Evolutionary conservation across 2,329 filamentous ascomycete species (phyloP), one percentile per base, ranked within the genome.

Genomic region (Diaporthe ampelina): DNA sequence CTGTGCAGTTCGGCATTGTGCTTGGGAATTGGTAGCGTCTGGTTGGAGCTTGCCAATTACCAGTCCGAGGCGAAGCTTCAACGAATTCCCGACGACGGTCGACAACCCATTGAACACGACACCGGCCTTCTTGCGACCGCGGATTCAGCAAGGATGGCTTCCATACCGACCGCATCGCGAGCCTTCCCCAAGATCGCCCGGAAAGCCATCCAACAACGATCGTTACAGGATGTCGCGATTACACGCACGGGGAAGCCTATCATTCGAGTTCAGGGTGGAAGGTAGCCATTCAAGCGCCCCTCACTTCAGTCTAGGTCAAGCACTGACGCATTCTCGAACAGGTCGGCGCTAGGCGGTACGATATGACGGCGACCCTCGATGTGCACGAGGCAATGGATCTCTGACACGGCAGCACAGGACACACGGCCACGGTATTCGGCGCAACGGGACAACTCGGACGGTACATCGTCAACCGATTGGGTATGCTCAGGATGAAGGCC

Each of bases 341-440:
- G 95, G 81, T 95, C 94, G 78, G 94, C 94, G 78, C 90, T 97
- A 78, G 95, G 95, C 92, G 95, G 94, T 97, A 91, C 80, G 81
- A 67, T 68, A 10, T 7, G 19, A 54, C 70, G 37, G 52, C 57
- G 19, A 32, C 26, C 5, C 69, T 29, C 48, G 24, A 52, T 43
- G 37, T 48, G 45, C 45, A 45, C 32, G 56, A 58, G 61, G 43
- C 56, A 72, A 73, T 50, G 37, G 58, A 58, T 59, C 43, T 72
- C 75, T 76, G 70, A 76, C 54, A 29, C n/a, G 74, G 74, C 77
- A 70, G 72, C 75, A 78, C 85, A 95, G 96, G 96, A 78, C 95
- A 98, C 86, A 98, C 95, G 77, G 96, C 94, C 76, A 99, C 97
- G 74, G 96, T 99, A 80, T 99, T 99, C 86, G 97, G 97, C 85